phyloP scores from a whole-genome alignment of 805 yeast genomes.

The Metschnikowia lachancei region DNA sequence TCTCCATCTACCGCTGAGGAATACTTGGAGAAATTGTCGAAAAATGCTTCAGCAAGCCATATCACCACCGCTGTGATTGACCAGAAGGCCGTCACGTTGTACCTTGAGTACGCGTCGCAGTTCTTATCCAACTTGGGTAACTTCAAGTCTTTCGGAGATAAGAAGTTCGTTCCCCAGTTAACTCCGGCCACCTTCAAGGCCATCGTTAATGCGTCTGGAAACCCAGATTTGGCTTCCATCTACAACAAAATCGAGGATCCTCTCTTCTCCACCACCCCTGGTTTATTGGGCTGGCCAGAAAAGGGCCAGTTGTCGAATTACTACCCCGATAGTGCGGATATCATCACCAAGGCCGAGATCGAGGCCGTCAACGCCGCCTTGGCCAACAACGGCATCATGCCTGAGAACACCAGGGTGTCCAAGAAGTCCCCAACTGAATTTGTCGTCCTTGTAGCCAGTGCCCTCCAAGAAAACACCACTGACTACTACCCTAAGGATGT shows the following conservation, averaged over 20 bases:
- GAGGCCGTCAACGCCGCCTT: constrained; percentile 65
- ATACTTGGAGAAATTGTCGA: constrained; percentile 36
- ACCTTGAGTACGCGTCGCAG: constrained; percentile 74
- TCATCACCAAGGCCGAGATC: constrained; percentile 56
- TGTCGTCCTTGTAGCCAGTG: constrained; percentile 68
- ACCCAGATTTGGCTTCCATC: constrained; percentile 30
- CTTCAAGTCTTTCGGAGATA: constrained; percentile 85
- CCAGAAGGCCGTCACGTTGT: constrained; percentile 40
- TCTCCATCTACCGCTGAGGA: constrained; percentile 42
- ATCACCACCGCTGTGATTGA: constrained; percentile 16
- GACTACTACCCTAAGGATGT: constrained; percentile 50
- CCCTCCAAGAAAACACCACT: constrained; percentile 47
- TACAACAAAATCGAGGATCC: constrained; percentile 45
- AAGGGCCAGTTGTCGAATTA: constrained; percentile 74
- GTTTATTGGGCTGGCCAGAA: constrained; percentile 73
- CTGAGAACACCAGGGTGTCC: constrained; percentile 75
- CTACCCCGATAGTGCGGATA: constrained; percentile 47
- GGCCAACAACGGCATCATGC: constrained; percentile 62
- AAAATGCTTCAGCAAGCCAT: background rate
- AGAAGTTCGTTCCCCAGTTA: constrained; percentile 74
- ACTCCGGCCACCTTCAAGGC: constrained; percentile 45
- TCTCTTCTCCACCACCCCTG: constrained; percentile 50
- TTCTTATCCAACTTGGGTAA: constrained; percentile 73
- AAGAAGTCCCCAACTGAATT: constrained; percentile 51
- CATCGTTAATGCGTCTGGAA: constrained; percentile 44